Conservation (phyloP, 2,329 filamentous ascomycete genomes). For the Ophiocordyceps unilateralis region DNA sequence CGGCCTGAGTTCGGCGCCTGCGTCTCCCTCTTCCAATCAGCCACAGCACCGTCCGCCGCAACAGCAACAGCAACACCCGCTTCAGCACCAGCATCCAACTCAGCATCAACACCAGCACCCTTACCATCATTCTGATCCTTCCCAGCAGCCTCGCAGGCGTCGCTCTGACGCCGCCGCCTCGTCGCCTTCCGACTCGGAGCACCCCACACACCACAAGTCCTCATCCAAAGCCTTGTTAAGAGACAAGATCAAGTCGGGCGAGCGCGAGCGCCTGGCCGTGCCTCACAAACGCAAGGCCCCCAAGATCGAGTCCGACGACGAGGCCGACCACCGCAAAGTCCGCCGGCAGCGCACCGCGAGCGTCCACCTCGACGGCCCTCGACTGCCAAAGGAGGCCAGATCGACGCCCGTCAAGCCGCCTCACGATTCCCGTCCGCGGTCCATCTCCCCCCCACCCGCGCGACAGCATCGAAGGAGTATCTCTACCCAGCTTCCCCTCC, state of each 20-base stretch:
- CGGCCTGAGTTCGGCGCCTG: constrained; percentile 40
- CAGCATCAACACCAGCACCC: not conserved
- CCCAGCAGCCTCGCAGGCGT: constrained; percentile 16
- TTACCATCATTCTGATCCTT: constrained; percentile 2
- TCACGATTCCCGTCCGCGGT: constrained; percentile 22
- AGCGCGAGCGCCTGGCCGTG: constrained; percentile 19
- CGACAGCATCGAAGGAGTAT: constrained; percentile 44
- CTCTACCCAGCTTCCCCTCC: constrained; percentile 43
- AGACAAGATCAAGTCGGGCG: constrained; percentile 29
- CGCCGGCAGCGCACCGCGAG: constrained; percentile 35
- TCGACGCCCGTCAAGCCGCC: constrained; percentile 13
- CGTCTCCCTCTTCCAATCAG: constrained; percentile 28
- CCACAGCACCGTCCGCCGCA: not conserved
- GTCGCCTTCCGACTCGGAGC: constrained; percentile 40
- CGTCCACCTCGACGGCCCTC: constrained; percentile 18
- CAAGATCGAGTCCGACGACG: constrained; percentile 40
- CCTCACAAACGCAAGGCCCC: constrained; percentile 35
- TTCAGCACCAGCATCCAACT: not conserved
- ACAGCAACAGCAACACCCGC: not conserved
- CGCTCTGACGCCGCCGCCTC: constrained; percentile 21
- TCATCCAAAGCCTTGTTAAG: constrained; percentile 26
- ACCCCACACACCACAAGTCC: constrained; percentile 24
- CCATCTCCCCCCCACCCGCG: constrained; percentile 37
- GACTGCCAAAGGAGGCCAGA: constrained; percentile 16
- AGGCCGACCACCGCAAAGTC: constrained; percentile 33